Evolutionary conservation across 2,329 filamentous ascomycete species (phyloP), one percentile per base, ranked within the genome.

Genomic region (Botrytis paeoniae): DNA sequence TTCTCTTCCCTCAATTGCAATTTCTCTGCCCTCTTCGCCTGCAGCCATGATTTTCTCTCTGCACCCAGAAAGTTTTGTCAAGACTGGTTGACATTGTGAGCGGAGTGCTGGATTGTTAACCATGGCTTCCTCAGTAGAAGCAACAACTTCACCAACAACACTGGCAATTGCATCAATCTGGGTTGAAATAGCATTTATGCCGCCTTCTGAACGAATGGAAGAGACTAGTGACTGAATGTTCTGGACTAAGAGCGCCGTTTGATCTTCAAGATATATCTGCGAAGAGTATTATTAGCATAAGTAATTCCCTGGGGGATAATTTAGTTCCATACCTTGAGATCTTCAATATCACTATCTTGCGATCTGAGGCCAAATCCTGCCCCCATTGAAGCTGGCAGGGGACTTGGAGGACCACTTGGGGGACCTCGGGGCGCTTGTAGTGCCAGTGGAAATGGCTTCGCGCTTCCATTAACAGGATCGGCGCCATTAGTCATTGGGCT

Each of bases 201-300:
- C 84, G 43, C 88, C 88, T 76, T 92, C 89, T 69, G 86, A 85
- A 71, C 92, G 91, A 75, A 94, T 91, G 43, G 89, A 89, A 71
- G 88, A 87, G 64, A 97, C 93, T 12, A 97, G 87, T n/a, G 90
- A 88, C 82, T 96, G 93, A 76, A 97, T 94, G 62, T 90, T 92
- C 76, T 93, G 89, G 39, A 96, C 91, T 74, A 97, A 86, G 4
- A 90, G 84, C 69, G 93, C 92, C 18, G 92, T 95, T 81, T 96
- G 93, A 79, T 95, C 92, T 80, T 96, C 92, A 51, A 97, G 88
- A 80, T 94, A 95, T 74, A 93, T 88, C 89, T 92, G 69, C 51
- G 73, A 43, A 60, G 62, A 62, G 76, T 71, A 78, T 79, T 75
- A 79, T 79, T 76, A 80, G 75, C 66, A 70, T 59, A 45, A 69